phyloP scores from a whole-genome alignment of 768 basidiomycete species.

The Mycena chlorophos region DNA sequence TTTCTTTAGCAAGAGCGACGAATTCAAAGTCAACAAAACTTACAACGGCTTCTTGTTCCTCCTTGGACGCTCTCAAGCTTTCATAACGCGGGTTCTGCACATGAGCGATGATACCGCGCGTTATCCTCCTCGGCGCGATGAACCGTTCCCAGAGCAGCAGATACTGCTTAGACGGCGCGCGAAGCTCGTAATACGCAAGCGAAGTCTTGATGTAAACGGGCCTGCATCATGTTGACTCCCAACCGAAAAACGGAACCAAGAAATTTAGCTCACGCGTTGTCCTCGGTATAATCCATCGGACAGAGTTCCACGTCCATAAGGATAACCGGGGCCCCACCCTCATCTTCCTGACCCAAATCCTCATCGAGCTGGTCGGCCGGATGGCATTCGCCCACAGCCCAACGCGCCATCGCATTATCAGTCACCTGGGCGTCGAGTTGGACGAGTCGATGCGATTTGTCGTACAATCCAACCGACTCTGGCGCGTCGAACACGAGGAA shows the following conservation, averaged over 20 bases:
- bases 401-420: conserved; percentile 13
- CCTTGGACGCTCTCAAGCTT: conserved; percentile 1
- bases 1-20: background rate
- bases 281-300: conserved; percentile 51
- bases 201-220: conserved; percentile 66
- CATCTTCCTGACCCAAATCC: conserved; percentile 63
- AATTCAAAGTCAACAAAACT: background rate
- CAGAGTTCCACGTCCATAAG: conserved; percentile 49
- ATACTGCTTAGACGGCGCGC: conserved; percentile 49
- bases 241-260: conserved; percentile 3
- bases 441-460: conserved; percentile 40
- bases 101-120: conserved; percentile 43
- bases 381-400: conserved; percentile 53
- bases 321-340: conserved; percentile 34
- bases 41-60: conserved; percentile 14
- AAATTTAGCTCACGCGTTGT: conserved; percentile 47
- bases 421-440: conserved; percentile 45
- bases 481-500: conserved; percentile 64
- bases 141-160: conserved; percentile 45
- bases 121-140: conserved; percentile 49
- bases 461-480: conserved; percentile 17
- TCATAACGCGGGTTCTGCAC: conserved; percentile 20
- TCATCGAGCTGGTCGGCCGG: conserved; percentile 55
- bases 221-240: conserved; percentile 41
- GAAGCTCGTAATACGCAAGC: conserved; percentile 63